Evolutionary conservation across 2,329 filamentous ascomycete species (phyloP), one percentile per base, ranked within the genome.

Genomic region (Tolypocladium ophioglossoides): DNA sequence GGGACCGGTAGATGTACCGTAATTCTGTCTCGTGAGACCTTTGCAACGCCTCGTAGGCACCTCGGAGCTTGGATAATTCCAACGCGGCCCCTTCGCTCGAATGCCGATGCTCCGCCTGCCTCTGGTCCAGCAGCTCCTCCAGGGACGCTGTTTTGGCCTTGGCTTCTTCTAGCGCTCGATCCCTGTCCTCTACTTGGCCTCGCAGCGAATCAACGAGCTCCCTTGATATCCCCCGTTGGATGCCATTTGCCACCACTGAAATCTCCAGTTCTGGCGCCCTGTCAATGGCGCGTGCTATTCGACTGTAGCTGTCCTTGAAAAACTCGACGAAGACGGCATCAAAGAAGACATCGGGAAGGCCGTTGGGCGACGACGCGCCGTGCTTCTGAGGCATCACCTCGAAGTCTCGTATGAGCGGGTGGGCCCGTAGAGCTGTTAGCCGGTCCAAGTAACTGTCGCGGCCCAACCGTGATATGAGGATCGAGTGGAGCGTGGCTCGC

Each of bases 241-340:
- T 74, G 0, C 88, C 89, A 64, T 91, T 90, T 46, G 85, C 79
- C 54, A 91, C 77, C 12, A 94, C 81, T 0, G 90, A 86, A 30
- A 95, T 85, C 67, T 99, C 94, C 57, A 95, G 76, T 1, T 86
- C 89, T 0, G 94, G 94, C 58, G 96, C 89, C 57, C 92, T 85
- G 69, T 99, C 94, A 62, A 99, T 89, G 16, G 90, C 88, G 58
- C 90, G 83, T 40, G 86, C 75, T 55, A 96, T 74, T 10, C 91
- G 86, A 63, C 88, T 92, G 66, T 95, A 97, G 66, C 96, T 96
- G 64, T 97, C 91, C 65, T 96, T 96, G 63, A 96, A 82, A 63
- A 97, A 96, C 56, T 96, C 89, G 54, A 99, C 84, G 68, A 96
- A 97, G 0, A 82, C 82, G 49, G 82, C 78, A 61, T 96, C 91